Conservation (phyloP, 75 land plant species). For the Pinus taeda region DNA sequence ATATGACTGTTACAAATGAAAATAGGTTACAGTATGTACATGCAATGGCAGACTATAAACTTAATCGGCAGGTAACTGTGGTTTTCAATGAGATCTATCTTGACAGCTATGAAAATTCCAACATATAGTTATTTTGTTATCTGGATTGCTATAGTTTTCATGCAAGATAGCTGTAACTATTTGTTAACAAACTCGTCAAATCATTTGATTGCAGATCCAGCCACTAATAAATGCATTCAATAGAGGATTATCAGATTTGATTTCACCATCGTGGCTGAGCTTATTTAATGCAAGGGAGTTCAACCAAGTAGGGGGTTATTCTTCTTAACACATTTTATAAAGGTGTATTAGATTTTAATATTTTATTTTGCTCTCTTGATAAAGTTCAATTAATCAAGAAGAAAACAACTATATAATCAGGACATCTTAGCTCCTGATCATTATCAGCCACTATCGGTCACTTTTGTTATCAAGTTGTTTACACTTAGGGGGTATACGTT, state of each 20-base stretch:
- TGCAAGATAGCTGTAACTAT: neutral
- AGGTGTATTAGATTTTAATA: neutral
- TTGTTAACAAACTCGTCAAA: neutral
- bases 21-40: conserved; percentile 93
- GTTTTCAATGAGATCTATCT: neutral
- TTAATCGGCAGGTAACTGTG: conserved; percentile 72
- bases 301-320: conserved; percentile 67
- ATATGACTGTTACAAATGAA: conserved; percentile 76
- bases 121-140: conserved; percentile 4
- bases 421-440: neutral
- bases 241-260: conserved; percentile 79
- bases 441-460: neutral
- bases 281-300: conserved; percentile 94
- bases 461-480: neutral
- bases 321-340: neutral
- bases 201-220: conserved; percentile 45
- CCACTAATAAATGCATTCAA: conserved; percentile 86
- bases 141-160: neutral
- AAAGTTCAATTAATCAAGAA: neutral
- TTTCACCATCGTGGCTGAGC: conserved; percentile 86
- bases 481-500: neutral
- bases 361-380: neutral
- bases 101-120: neutral
- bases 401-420: neutral
- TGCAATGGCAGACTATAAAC: conserved; percentile 95